Percentiles rank a stretch among this genome's conserved stretches.
phyloP scores from a whole-genome alignment of 1,284 basidiomycete genomes.

The Volvariella surrecta region DNA sequence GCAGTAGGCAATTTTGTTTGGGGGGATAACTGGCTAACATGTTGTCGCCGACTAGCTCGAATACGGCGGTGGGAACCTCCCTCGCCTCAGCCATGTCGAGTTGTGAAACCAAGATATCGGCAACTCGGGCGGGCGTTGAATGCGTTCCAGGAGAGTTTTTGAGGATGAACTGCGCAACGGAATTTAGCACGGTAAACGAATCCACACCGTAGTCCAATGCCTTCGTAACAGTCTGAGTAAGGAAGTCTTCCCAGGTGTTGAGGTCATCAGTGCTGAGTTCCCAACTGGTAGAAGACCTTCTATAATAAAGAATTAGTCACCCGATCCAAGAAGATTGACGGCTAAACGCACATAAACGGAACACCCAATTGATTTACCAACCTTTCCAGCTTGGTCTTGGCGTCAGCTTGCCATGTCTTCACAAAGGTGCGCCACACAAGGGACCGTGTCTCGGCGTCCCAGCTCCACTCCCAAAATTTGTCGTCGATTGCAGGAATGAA shows the following conservation, averaged over 20 bases:
- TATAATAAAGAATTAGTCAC: constrained; percentile 8
- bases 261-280: constrained; percentile 46
- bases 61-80: constrained; percentile 36
- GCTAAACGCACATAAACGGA: constrained; percentile 48
- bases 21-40: constrained; percentile 60
- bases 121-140: constrained; percentile 32
- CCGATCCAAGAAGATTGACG: constrained; percentile 5
- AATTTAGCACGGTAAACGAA: constrained; percentile 39
- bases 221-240: constrained; percentile 40
- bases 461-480: constrained; percentile 25
- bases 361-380: constrained; percentile 45
- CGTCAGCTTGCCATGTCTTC: constrained; percentile 40
- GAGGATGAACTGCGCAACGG: constrained; percentile 39
- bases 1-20: constrained; percentile 39
- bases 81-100: constrained; percentile 40
- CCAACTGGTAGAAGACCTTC: constrained; percentile 41
- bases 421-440: constrained; percentile 48
- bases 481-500: constrained; percentile 17
- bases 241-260: constrained; percentile 46
- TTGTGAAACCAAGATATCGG: constrained; percentile 50
- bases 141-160: constrained; percentile 28
- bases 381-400: constrained; percentile 40
- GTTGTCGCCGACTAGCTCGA: constrained; percentile 51
- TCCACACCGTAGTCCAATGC: constrained; percentile 55
- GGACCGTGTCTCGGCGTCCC: constrained; percentile 28